phyloP scores from a whole-genome alignment of 352 stramenopile genomes.

The Globisporangium yorkense region DNA sequence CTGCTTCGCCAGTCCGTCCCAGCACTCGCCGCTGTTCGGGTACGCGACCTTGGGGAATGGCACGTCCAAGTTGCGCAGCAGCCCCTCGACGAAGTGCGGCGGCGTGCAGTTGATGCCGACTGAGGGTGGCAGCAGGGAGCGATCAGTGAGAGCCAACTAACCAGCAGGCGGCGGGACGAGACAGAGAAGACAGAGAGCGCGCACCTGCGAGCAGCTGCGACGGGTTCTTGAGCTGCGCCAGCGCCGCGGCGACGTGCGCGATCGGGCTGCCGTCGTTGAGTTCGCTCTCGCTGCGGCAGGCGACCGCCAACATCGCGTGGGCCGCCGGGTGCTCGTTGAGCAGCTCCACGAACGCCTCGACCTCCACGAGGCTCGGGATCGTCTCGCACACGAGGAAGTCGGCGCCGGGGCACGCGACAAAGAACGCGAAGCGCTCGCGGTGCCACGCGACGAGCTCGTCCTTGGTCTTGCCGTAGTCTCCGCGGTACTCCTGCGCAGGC shows the following conservation, averaged over 20 bases:
- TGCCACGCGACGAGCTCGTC: slow-evolving; percentile 75
- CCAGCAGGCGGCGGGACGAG: not conserved
- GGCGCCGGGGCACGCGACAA: slow-evolving; percentile 37
- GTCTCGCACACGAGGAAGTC: slow-evolving; percentile 86
- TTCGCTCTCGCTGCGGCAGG: slow-evolving; percentile 49
- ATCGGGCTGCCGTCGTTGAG: slow-evolving; percentile 71
- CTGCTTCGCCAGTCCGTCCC: slow-evolving; percentile 62
- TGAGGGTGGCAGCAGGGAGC: not conserved
- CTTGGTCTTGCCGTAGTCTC: slow-evolving; percentile 66
- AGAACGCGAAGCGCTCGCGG: slow-evolving; percentile 63
- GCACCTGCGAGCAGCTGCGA: slow-evolving; percentile 46
- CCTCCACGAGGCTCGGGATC: slow-evolving; percentile 78
- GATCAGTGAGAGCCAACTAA: no score
- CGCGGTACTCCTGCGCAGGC: slow-evolving; percentile 71
- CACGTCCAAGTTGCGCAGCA: slow-evolving; percentile 44
- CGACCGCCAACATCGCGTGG: slow-evolving; percentile 57
- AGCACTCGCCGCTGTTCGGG: slow-evolving; percentile 83
- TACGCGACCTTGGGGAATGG: slow-evolving; percentile 63
- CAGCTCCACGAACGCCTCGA: slow-evolving; percentile 69
- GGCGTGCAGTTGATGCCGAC: slow-evolving; percentile 86
- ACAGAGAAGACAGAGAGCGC: not conserved
- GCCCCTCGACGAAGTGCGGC: slow-evolving; percentile 60
- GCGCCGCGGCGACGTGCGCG: slow-evolving; percentile 26
- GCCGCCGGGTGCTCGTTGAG: slow-evolving; percentile 56
- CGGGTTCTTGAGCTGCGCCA: slow-evolving; percentile 44